Evolutionary conservation across 139 green algal genomes (phyloP).

Genomic region (Pleodorina starrii): DNA sequence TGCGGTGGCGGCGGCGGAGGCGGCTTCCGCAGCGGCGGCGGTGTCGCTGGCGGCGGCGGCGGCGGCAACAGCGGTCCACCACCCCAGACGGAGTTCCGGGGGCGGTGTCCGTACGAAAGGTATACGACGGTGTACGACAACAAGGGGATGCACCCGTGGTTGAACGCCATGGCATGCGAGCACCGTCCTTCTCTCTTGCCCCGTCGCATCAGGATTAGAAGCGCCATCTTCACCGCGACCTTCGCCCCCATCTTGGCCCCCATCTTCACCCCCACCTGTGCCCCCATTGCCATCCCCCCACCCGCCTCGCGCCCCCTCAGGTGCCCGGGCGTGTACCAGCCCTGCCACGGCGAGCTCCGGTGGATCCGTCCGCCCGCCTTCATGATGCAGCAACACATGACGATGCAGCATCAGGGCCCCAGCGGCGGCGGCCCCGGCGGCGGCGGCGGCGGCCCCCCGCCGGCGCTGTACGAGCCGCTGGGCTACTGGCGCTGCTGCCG

Average conservation of each 20-base stretch:
- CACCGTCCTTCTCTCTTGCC: too few species aligned
- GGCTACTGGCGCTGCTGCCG: constrained; percentile 45
- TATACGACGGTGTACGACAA: too few species aligned
- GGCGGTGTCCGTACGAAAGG: constrained; percentile 27
- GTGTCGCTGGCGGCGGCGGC: neutral
- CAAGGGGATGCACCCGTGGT: too few species aligned
- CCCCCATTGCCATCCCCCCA: too few species aligned
- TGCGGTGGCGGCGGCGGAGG: neutral
- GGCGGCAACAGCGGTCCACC: neutral
- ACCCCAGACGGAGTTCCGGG: neutral
- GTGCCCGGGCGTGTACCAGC: constrained; percentile 62
- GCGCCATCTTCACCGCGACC: too few species aligned
- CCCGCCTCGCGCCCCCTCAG: too few species aligned
- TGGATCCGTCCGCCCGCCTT: neutral
- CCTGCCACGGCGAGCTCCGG: constrained; percentile 32
- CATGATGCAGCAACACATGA: constrained; percentile 52
- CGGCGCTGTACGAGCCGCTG: neutral
- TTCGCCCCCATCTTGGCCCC: too few species aligned
- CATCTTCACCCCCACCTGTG: too few species aligned
- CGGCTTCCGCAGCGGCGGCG: neutral
- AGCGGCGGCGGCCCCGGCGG: constrained; percentile 34
- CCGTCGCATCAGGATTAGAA: too few species aligned
- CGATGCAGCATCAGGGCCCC: constrained; percentile 6
- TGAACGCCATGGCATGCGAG: too few species aligned
- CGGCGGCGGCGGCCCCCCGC: neutral